These are phyloP conservation scores for Mariannaea elegans DNA, from an alignment of 2,329 filamentous ascomycete genomes.

Conservation along the genomic window DNA sequence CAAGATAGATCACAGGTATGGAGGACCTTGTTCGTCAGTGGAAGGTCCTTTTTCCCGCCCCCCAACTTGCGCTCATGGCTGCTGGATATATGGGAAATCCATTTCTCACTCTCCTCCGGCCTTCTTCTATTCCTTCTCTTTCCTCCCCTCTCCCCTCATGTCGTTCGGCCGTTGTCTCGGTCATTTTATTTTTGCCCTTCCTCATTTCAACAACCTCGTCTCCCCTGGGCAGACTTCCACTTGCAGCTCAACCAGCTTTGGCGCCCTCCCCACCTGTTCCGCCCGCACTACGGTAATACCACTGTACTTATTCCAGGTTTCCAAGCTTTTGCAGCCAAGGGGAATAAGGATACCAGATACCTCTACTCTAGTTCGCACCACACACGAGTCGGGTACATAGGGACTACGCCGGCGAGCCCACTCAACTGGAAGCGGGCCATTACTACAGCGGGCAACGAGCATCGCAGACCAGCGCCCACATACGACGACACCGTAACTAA, in stretches of 20 bases:
- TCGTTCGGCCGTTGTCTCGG: neutral
- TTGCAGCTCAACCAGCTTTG: conserved; percentile 8
- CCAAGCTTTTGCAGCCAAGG: neutral
- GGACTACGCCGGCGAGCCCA: conserved; percentile 2
- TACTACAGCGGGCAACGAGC: neutral
- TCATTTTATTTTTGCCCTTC: conserved; percentile 1
- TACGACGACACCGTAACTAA: neutral
- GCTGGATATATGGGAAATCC: conserved; percentile 5
- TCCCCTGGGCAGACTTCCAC: conserved; percentile 10
- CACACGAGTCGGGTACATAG: too few relatives aligned
- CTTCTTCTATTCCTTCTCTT: conserved; percentile 1
- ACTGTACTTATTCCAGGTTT: neutral
- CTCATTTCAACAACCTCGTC: conserved; percentile 2
- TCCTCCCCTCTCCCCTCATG: neutral
- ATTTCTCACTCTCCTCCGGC: conserved; percentile 2
- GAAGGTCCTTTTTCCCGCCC: conserved; percentile 15
- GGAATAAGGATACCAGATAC: neutral
- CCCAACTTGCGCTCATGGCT: conserved; percentile 15
- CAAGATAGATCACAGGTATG: conserved; percentile 1
- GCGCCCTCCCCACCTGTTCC: conserved; percentile 17
- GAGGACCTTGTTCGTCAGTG: conserved; percentile 2
- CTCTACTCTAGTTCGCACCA: too few relatives aligned
- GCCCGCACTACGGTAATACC: conserved; percentile 12
- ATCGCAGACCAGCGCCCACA: neutral
- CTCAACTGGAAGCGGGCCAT: neutral